Percentiles rank a stretch among this genome's conserved stretches.
phyloP scores from a whole-genome alignment of 179 eudicot species.

The Silene noctiflora region DNA sequence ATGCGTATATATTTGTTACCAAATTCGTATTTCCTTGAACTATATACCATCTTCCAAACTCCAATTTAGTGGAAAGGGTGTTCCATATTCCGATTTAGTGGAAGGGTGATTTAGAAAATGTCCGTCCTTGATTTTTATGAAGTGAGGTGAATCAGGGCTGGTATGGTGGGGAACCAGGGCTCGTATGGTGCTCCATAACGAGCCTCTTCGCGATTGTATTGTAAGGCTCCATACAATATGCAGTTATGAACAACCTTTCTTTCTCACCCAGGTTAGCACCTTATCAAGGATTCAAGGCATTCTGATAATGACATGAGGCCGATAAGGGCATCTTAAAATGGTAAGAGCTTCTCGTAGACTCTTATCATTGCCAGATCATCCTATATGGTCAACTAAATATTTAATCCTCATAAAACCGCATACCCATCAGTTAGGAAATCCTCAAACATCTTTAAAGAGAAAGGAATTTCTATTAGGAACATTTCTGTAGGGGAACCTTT shows the following conservation, averaged over 20 bases:
- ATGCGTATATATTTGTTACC: not conserved
- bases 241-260: not conserved
- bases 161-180: too few relatives aligned
- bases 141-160: not conserved
- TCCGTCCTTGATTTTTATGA: not conserved
- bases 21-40: not conserved
- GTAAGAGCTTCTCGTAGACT: too few relatives aligned
- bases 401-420: too few relatives aligned
- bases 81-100: not conserved
- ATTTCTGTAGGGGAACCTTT: too few relatives aligned
- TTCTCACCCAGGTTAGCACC: not conserved
- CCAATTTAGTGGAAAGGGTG: not conserved
- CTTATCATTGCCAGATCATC: too few relatives aligned
- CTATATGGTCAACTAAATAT: too few relatives aligned
- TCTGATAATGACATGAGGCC: not conserved
- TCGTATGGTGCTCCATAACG: not conserved
- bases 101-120: not conserved
- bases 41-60: not conserved
- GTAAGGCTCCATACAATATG: too few relatives aligned
- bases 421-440: too few relatives aligned
- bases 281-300: not conserved
- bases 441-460: too few relatives aligned
- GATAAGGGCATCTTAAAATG: too few relatives aligned
- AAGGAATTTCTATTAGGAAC: too few relatives aligned
- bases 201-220: not conserved